A percentile compares a stretch with the other conserved stretches of the same genome.
Evolutionary conservation across 1,139 yeast species (phyloP).

Genomic region (Suhomyces atakaporum): DNA sequence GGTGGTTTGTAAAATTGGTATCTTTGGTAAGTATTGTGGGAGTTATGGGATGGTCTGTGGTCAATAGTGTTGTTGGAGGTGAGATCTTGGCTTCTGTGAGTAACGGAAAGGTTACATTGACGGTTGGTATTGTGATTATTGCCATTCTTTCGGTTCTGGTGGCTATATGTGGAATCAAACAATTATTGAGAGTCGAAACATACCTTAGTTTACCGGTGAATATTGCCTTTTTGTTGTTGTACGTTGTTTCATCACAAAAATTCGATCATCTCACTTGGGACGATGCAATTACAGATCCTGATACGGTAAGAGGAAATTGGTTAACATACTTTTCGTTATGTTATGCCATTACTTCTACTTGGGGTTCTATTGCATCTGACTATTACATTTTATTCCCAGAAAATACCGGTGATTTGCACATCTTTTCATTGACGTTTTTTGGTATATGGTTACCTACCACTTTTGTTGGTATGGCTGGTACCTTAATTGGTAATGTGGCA

Average conservation of each 20-base stretch:
- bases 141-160: constrained; percentile 63
- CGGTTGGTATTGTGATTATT: constrained; percentile 73
- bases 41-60: constrained; percentile 85
- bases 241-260: constrained; percentile 64
- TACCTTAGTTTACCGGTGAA: constrained; percentile 70
- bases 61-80: constrained; percentile 83
- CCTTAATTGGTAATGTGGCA: constrained; percentile 72
- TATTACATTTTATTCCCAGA: constrained; percentile 85
- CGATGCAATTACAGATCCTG: constrained; percentile 42
- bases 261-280: constrained; percentile 42
- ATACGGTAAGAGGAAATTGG: constrained; percentile 61
- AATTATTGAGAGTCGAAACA: constrained; percentile 68
- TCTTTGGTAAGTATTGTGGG: constrained; percentile 71
- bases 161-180: constrained; percentile 75
- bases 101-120: constrained; percentile 61
- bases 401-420: constrained; percentile 55
- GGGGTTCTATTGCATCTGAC: constrained; percentile 90
- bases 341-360: constrained; percentile 81
- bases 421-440: constrained; percentile 64
- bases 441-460: constrained; percentile 74
- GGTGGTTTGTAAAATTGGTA: constrained; percentile 78
- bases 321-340: constrained; percentile 72
- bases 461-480: constrained; percentile 75
- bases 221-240: constrained; percentile 66
- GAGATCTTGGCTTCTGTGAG: constrained; percentile 71